Percentiles rank a stretch among this genome's conserved stretches.
Conservation (phyloP, 129 eudicot species). For the Escallonia herrerae region DNA sequence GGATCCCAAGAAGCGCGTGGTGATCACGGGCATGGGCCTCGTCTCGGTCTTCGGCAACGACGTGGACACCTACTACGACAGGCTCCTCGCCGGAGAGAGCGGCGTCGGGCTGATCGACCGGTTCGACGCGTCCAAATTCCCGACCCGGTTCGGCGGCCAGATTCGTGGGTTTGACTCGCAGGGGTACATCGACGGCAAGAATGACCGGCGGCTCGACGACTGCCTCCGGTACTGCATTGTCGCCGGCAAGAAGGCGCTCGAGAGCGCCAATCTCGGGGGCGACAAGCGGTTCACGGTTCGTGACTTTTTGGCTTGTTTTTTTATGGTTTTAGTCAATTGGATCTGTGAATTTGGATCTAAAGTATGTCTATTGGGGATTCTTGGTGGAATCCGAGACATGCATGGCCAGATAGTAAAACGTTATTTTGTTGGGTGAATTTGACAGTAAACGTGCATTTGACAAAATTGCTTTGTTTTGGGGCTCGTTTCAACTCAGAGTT, state of each 20-base stretch:
- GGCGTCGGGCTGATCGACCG: conserved; percentile 85
- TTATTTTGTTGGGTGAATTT: too few relatives aligned
- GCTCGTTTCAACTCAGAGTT: too few relatives aligned
- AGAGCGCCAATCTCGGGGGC: conserved; percentile 76
- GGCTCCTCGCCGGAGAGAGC: conserved; percentile 70
- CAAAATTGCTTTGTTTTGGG: too few relatives aligned
- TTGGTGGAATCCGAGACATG: too few relatives aligned
- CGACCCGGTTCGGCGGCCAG: conserved; percentile 95
- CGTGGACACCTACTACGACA: conserved; percentile 73
- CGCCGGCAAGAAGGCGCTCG: conserved; percentile 92
- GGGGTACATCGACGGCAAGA: conserved; percentile 94
- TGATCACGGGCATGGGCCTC: conserved; percentile 94
- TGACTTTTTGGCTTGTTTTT: background rate
- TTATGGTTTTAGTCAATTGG: background rate
- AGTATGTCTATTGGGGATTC: too few relatives aligned
- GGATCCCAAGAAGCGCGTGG: conserved; percentile 93
- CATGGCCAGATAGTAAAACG: too few relatives aligned
- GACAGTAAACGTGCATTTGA: too few relatives aligned
- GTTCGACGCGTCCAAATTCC: conserved; percentile 91
- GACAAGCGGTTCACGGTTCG: conserved; percentile 58
- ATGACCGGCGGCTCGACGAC: conserved; percentile 89
- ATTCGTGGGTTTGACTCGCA: conserved; percentile 78
- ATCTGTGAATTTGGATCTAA: background rate
- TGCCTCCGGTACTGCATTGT: conserved; percentile 79
- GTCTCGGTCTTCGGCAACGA: conserved; percentile 96